Evolutionary conservation across 768 basidiomycete species (phyloP), one percentile per base, ranked within the genome.

Genomic region (Hemileccinum rubropunctum): DNA sequence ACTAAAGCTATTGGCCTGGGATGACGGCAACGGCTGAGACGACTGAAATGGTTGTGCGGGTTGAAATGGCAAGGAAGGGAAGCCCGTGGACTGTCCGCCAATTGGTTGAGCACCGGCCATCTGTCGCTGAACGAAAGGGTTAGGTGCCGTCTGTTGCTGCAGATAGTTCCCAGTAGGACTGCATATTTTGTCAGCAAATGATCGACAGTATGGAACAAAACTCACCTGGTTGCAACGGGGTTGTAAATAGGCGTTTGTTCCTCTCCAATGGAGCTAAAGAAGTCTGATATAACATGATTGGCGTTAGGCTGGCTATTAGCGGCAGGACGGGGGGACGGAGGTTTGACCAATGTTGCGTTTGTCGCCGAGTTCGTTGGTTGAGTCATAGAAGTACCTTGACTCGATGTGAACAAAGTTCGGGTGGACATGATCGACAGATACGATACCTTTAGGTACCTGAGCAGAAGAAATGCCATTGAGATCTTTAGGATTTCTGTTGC

Each of bases 241-340:
- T 82, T 83, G 64, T 84, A 85, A 74, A 82, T 82, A n/a, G 80
- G 75, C 9, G 83, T 76, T 61, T 90, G 86, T 48, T 87, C 83
- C 47, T 81, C 78, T 64, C 97, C 94, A 57, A 99, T 95, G 6
- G 89, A 80, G 23, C 76, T 70, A 70, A 99, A 97, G 74, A 99
- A 94, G 68, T 98, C 95, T 17, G 81, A 69, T 47, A 85, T 73
- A 28, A 76, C 77, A 49, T 80, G 81, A 53, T 67, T 74, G 30
- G 50, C 56, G n/a, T 67, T 67, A 30, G 68, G 57, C 50, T 73
- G 74, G 40, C 62, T 59, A 8, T 61, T 58, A 14, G 69, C 48
- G 36, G 64, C 45, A 6, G 58, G 45, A 9, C 67, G 42, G 4
- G 62, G 54, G 2, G 72, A 48, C 3, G 66, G 50, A 17, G 66